These are phyloP conservation scores for Termitomyces sp. DNA, from an alignment of 768 basidiomycete genomes.

Conservation along the genomic window DNA sequence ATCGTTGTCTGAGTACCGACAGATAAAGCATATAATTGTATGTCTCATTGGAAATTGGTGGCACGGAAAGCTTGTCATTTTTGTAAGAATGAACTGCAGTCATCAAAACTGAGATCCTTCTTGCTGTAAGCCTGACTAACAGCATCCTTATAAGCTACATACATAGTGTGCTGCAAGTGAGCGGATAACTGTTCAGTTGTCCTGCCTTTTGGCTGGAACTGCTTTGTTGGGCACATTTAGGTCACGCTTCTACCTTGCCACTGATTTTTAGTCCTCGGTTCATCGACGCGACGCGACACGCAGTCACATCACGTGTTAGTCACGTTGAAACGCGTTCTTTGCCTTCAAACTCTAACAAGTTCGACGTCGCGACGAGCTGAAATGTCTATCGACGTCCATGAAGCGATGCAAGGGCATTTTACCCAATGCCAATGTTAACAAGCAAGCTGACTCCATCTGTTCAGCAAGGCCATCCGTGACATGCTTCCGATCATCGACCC, in stretches of 20 bases:
- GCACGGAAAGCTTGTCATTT: too few species aligned
- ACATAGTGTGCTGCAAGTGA: too few species aligned
- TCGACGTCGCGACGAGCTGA: not conserved
- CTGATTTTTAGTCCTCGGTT: too few species aligned
- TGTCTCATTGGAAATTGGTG: not conserved
- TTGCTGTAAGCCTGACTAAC: too few species aligned
- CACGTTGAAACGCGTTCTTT: not conserved
- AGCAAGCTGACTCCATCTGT: not conserved
- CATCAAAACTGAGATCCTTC: not conserved
- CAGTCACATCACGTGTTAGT: conserved; percentile 8
- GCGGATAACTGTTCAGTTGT: too few species aligned
- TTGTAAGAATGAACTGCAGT: too few species aligned
- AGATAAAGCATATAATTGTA: not conserved
- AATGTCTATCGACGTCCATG: conserved; percentile 38
- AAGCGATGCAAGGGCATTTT: conserved; percentile 34
- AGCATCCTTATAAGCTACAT: too few species aligned
- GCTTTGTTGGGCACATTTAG: too few species aligned
- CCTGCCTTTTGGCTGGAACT: too few species aligned
- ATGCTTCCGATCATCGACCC: conserved; percentile 73
- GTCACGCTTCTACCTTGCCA: too few species aligned
- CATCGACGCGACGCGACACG: not conserved
- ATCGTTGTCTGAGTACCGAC: too few species aligned
- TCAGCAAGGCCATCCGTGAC: conserved; percentile 61
- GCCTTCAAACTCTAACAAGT: too few species aligned
- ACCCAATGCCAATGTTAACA: not conserved